Evolutionary conservation across 768 basidiomycete species (phyloP).

Genomic region (Kwoniella shandongensis): DNA sequence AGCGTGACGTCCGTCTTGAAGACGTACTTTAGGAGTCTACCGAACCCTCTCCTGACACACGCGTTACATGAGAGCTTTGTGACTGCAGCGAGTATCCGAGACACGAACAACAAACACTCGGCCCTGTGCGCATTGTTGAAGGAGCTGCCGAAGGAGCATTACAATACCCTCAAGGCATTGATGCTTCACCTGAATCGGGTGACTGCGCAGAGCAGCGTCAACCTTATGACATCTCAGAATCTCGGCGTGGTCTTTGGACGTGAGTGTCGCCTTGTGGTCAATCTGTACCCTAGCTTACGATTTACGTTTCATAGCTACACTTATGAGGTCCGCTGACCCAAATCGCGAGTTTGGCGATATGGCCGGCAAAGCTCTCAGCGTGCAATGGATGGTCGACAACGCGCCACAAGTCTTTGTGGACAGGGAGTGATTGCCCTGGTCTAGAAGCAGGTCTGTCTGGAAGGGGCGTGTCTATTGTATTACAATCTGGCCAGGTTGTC

Average conservation of each 20-base stretch:
- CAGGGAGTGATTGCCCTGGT: too few species aligned
- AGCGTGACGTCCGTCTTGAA: constrained; percentile 96
- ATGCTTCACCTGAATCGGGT: constrained; percentile 85
- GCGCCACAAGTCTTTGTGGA: constrained; percentile 45
- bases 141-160: constrained; percentile 82
- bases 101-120: constrained; percentile 62
- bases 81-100: constrained; percentile 68
- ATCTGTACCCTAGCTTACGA: too few species aligned
- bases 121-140: constrained; percentile 68
- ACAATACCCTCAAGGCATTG: constrained; percentile 73
- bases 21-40: constrained; percentile 90
- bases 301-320: constrained; percentile 64
- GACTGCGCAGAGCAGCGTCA: constrained; percentile 66
- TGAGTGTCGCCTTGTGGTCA: constrained; percentile 61
- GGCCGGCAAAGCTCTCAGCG: constrained; percentile 85
- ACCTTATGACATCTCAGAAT: constrained; percentile 93
- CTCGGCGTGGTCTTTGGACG: constrained; percentile 97
- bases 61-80: constrained; percentile 90
- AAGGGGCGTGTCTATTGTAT: too few species aligned
- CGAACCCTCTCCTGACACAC: constrained; percentile 84
- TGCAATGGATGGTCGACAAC: constrained; percentile 94
- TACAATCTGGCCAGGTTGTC: too few species aligned
- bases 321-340: constrained; percentile 85
- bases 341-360: constrained; percentile 93
- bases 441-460: too few species aligned